A percentile compares a stretch with the other conserved stretches of the same genome.
phyloP scores from a whole-genome alignment of 805 yeast species.

The Wickerhamiella spandovensis region DNA sequence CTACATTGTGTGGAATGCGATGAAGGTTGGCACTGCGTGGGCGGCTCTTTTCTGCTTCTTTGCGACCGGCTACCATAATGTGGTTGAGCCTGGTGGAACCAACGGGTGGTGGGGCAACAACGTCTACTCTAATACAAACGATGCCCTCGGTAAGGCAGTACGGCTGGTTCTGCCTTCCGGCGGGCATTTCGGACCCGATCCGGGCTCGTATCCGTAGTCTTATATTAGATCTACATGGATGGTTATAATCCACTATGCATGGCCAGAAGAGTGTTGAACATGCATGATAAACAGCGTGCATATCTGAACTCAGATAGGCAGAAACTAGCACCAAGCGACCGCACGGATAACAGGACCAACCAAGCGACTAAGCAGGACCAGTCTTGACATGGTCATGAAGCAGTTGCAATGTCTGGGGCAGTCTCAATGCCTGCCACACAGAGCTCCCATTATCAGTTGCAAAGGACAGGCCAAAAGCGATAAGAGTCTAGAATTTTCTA shows the following conservation, averaged over 20 bases:
- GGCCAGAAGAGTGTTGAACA: no score
- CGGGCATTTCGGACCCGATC: slow-evolving; percentile 21
- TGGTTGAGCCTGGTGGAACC: slow-evolving; percentile 21
- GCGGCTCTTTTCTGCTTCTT: slow-evolving; percentile 34
- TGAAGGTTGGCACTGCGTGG: slow-evolving; percentile 38
- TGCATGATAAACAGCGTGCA: no score
- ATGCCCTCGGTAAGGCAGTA: slow-evolving; percentile 4
- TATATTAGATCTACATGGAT: not conserved
- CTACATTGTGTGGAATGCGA: slow-evolving; percentile 35
- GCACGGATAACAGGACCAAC: no score
- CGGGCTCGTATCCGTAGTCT: not conserved
- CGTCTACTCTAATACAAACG: slow-evolving; percentile 4
- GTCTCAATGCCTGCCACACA: no score
- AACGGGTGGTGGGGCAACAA: slow-evolving; percentile 37
- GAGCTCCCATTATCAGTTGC: no score
- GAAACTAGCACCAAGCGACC: no score
- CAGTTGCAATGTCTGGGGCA: no score
- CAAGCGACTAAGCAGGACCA: no score
- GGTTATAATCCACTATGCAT: no score
- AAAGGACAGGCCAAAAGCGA: no score
- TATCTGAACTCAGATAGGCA: no score
- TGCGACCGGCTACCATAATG: slow-evolving; percentile 24
- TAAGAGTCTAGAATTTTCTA: not conserved
- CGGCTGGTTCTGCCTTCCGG: slow-evolving; percentile 14
- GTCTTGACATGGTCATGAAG: no score